Base-by-base conservation (phyloP, 306 rosid genomes). In the Mimosa bimucronata region DNA sequence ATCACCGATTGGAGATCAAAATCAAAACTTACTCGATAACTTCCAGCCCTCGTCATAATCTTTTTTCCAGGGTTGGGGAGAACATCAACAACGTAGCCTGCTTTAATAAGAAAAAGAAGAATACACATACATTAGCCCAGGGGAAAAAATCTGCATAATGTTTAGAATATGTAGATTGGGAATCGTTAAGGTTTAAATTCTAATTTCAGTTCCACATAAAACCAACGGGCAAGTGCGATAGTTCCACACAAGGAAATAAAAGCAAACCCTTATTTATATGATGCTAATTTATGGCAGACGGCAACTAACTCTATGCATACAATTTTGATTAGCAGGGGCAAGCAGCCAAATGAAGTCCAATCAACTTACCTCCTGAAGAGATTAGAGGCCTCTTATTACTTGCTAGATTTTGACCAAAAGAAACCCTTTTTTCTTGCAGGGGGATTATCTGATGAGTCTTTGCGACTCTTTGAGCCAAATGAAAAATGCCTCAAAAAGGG, bases 371-470 rank as follows among this genome's bases (percentile, higher is more conserved):
- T 92, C 81, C 79, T 61, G 73, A 77, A 79, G 80, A 79, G 85
- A 82, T 48, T 37, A 29, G 60, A 55, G 74, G 41, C 62, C 58
- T 86, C 80, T 87, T 88, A 92, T 73, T 79, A 80, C 79, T 86
- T 94, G 85, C 89, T 86, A 73, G 92, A 91, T 85, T 88, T 92
- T 34, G 92, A 88, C 98, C 98, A 92, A 88, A 94, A 94, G 89
- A 92, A 92, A 38, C 98, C 97, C 83, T 90, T 94, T 89, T 89
- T 94, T 83, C 87, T 83, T 40, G 87, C 34, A 29, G 90, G 72
- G 34, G 79, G 90, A 77, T 79, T 91, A 61, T 91, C 94, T 37
- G 85, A 57, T 73, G 84, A 44, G 85, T 60, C 40, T 78, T 89
- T 88, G 71, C 91, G 82, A 34, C 97, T 75, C 90, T 86, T 94